phyloP scores from a whole-genome alignment of 305 asterid species.

The Solanum hybrid region DNA sequence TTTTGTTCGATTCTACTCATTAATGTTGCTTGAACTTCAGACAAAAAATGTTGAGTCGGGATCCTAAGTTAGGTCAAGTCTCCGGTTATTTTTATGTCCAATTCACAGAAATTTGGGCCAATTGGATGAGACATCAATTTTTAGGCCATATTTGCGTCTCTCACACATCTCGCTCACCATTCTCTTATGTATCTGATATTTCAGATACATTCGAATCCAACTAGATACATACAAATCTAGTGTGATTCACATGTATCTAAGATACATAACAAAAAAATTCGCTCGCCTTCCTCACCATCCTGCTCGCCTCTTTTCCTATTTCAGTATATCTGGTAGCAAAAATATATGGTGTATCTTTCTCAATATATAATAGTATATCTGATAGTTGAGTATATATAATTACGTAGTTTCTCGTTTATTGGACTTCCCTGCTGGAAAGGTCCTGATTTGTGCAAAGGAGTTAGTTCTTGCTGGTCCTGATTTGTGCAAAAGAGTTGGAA shows the following conservation, averaged over 20 bases:
- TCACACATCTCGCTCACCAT: neutral
- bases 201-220: too few species aligned
- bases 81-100: neutral
- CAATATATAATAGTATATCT: too few species aligned
- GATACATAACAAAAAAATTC: too few species aligned
- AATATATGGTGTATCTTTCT: too few species aligned
- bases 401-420: too few species aligned
- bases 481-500: neutral
- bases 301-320: neutral
- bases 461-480: neutral
- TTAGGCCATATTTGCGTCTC: neutral
- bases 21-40: neutral
- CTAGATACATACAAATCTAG: neutral
- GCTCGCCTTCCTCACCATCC: neutral
- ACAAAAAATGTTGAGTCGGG: neutral
- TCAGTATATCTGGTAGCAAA: neutral
- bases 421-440: neutral
- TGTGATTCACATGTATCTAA: too few species aligned
- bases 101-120: neutral
- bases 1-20: neutral
- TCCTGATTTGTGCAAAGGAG: neutral
- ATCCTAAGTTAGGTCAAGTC: neutral
- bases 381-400: too few species aligned
- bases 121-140: neutral
- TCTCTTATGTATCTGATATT: too few species aligned